Percentiles rank a stretch among this genome's conserved stretches.
phyloP scores from a whole-genome alignment of 2,329 filamentous ascomycete genomes.

The Mycocentrospora acerina region DNA sequence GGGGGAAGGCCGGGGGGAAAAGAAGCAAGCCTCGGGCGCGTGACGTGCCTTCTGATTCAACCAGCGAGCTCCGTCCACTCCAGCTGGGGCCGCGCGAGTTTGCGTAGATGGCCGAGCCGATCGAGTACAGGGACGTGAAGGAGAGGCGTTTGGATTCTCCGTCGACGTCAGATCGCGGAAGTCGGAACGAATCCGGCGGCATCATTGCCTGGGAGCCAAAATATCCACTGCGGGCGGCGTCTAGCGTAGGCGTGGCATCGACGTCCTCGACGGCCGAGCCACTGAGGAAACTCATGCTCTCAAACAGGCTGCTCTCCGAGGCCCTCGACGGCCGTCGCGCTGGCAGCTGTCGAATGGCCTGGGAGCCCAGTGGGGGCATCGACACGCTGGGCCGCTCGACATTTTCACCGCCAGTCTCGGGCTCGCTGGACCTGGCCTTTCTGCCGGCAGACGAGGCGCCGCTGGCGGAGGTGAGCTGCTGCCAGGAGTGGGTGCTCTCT shows the following conservation, averaged over 20 bases:
- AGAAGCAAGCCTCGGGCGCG: slow-evolving; percentile 2
- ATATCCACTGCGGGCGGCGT: slow-evolving; percentile 19
- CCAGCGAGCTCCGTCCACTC: slow-evolving; percentile 50
- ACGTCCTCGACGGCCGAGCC: slow-evolving; percentile 54
- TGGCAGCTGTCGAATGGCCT: slow-evolving; percentile 48
- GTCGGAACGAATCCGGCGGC: slow-evolving; percentile 54
- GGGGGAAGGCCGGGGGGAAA: too few relatives aligned
- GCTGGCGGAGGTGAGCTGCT: slow-evolving; percentile 53
- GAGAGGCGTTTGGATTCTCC: slow-evolving; percentile 66
- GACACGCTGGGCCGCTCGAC: slow-evolving; percentile 64
- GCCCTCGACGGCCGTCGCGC: slow-evolving; percentile 44
- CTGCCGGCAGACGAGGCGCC: slow-evolving; percentile 42
- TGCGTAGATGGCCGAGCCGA: slow-evolving; percentile 59
- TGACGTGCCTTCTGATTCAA: slow-evolving; percentile 47
- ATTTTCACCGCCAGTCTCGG: slow-evolving; percentile 59
- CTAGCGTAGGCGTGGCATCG: slow-evolving; percentile 45
- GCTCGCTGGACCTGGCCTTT: slow-evolving; percentile 62
- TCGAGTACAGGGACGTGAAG: slow-evolving; percentile 71
- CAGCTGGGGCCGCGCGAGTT: slow-evolving; percentile 56
- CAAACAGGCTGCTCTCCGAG: slow-evolving; percentile 45
- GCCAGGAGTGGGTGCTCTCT: slow-evolving; percentile 44
- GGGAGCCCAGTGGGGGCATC: slow-evolving; percentile 59
- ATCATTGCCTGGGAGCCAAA: slow-evolving; percentile 40
- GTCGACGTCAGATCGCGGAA: slow-evolving; percentile 47
- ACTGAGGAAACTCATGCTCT: slow-evolving; percentile 24